Evolutionary conservation across 768 basidiomycete species (phyloP), one percentile per base, ranked within the genome.

Genomic region (Kwoniella botswanensis): DNA sequence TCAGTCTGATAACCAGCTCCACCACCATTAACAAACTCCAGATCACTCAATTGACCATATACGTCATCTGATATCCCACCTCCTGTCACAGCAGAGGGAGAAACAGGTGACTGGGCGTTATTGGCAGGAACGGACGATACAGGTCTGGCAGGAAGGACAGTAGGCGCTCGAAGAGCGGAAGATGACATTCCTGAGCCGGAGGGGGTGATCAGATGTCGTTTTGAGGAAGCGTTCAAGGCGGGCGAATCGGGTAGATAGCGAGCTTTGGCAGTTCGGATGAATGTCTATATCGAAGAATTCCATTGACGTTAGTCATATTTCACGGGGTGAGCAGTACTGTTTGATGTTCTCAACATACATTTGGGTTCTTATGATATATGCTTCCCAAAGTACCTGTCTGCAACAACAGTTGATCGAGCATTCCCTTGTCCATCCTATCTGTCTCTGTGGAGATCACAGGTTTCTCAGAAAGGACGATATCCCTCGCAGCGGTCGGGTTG

Each of bases 391-490:
- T 94, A 5, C 93, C 96, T 0, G 96, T 94, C 83, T 98, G 94
- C 42, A 99, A 84, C 54, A 99, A 84, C 13, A 99, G 86, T 75
- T 98, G 95, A 84, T 99, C 97, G 53, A 99, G 88, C 60, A 95
- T 92, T 18, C 94, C 93, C 76, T 95, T 89, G 78, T 98, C 96
- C 93, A 99, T 97, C 65, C 93, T 87, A 79, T 99, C 97, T 3
- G 94, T 93, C 82, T 98, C 96, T 2, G 93, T 98, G n/a, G 94
- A 95, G 74, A 99, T 98, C 2, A 94, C 87, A 41, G 97, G 97
- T 78, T 97, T 97, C 76, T 94, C 93, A 17, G 93, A 87, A 21
- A 98, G 87, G 44, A 98, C 95, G 72, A 98, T 91, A 74, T 93
- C 91, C 50, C 90, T 88, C 7, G 97, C 95, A 0, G 91, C 90